These are phyloP conservation scores for Margaritispora aquatica DNA, from an alignment of 495 filamentous ascomycete genomes.

Conservation along the genomic window DNA sequence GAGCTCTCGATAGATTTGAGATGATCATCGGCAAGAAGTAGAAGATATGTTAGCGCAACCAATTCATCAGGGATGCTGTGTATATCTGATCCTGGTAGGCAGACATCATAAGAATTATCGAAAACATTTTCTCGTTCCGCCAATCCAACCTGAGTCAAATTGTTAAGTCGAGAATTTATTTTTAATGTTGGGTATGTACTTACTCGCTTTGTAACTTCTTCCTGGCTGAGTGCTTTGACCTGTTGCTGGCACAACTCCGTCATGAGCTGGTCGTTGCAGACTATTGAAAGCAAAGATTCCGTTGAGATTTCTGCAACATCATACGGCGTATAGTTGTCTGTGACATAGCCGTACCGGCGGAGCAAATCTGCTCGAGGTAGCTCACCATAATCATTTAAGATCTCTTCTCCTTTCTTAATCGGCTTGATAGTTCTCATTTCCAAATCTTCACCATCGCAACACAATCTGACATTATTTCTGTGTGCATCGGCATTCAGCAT, in stretches of 20 bases:
- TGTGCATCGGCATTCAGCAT: constrained; percentile 88
- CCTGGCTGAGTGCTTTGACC: constrained; percentile 23
- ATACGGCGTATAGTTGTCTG: constrained; percentile 62
- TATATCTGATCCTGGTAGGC: constrained; percentile 11
- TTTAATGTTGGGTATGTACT: background rate
- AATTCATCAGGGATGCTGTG: constrained; percentile 21
- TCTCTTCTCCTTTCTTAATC: constrained; percentile 67
- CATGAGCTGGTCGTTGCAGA: constrained; percentile 34
- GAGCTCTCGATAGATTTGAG: constrained; percentile 33
- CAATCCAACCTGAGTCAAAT: constrained; percentile 3
- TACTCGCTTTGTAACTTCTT: constrained; percentile 24
- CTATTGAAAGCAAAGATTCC: constrained; percentile 38
- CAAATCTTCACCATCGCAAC: constrained; percentile 20
- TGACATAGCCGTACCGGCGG: constrained; percentile 85
- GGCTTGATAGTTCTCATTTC: constrained; percentile 34
- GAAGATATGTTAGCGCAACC: constrained; percentile 27
- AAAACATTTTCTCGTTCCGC: constrained; percentile 21
- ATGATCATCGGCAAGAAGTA: constrained; percentile 29
- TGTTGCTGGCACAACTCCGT: constrained; percentile 35
- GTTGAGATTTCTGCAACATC: constrained; percentile 78
- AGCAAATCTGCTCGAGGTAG: constrained; percentile 77
- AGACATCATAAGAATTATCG: constrained; percentile 24
- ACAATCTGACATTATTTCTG: constrained; percentile 55
- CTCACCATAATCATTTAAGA: constrained; percentile 88
- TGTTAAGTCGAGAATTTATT: background rate